Evolutionary conservation across 2,329 filamentous ascomycete species (phyloP).

Genomic region (Alternaria sp.): DNA sequence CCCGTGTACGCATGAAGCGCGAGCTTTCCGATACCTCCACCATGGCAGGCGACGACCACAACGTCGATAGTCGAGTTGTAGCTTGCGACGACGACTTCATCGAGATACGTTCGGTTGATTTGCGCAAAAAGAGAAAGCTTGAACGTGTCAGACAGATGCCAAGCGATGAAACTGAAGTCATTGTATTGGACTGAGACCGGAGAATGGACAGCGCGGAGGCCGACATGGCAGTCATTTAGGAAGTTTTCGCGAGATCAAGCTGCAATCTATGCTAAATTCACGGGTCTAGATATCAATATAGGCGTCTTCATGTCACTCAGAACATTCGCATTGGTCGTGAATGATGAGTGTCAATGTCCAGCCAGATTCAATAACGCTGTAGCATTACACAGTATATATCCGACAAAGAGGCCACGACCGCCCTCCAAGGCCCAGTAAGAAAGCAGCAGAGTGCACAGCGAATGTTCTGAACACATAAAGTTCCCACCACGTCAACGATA

Average conservation of each 20-base stretch:
- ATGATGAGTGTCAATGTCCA: neutral
- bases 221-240: neutral
- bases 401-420: neutral
- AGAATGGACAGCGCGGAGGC: neutral
- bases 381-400: neutral
- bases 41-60: neutral
- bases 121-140: neutral
- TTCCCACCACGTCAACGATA: neutral
- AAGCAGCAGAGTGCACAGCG: neutral
- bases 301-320: too few species aligned
- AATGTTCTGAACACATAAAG: neutral
- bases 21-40: conserved; percentile 6
- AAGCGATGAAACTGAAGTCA: conserved; percentile 2
- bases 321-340: neutral
- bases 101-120: neutral
- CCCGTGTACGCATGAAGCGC: conserved; percentile 3
- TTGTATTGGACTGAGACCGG: neutral
- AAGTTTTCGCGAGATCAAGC: neutral
- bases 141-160: conserved; percentile 2
- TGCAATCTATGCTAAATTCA: neutral
- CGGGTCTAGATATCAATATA: too few species aligned
- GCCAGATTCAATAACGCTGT: neutral
- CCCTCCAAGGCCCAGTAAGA: neutral
- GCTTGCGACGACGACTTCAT: conserved; percentile 1
- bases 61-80: neutral